A percentile compares a stretch with the other conserved stretches of the same genome.
Evolutionary conservation across 306 rosid genomes (phyloP).

Genomic region (Oxytropis ochrocephala): DNA sequence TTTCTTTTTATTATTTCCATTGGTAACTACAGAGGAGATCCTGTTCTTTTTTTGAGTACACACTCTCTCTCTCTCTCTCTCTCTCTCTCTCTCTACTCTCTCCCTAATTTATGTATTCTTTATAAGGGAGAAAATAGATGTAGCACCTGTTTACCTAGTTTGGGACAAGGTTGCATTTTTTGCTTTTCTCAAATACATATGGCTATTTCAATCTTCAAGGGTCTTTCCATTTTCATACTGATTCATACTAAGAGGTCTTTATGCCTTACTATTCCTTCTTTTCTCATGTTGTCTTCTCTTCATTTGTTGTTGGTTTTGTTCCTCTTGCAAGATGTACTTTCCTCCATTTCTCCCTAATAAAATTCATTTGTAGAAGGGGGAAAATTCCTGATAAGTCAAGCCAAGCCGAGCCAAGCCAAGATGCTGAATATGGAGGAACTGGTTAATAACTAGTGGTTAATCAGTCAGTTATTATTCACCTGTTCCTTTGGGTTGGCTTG

Average conservation of each 20-base stretch:
- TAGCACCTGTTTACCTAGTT: neutral
- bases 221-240: neutral
- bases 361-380: neutral
- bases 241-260: neutral
- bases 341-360: neutral
- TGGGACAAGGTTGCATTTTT: neutral
- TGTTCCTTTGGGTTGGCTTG: constrained; percentile 5
- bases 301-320: neutral
- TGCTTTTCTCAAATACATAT: neutral
- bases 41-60: neutral
- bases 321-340: neutral
- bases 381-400: neutral
- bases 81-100: neutral
- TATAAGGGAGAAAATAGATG: neutral
- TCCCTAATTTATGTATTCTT: neutral
- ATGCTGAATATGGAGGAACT: neutral
- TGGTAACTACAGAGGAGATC: neutral
- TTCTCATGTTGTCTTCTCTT: neutral
- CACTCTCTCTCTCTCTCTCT: neutral
- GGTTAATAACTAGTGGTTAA: constrained; percentile 2
- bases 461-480: neutral
- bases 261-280: constrained; percentile 3
- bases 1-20: neutral
- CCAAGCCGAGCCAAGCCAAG: constrained; percentile 10
- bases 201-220: constrained; percentile 8